Conservation (phyloP, 345 rosid genomes). For the Gossypium sturtianum region DNA sequence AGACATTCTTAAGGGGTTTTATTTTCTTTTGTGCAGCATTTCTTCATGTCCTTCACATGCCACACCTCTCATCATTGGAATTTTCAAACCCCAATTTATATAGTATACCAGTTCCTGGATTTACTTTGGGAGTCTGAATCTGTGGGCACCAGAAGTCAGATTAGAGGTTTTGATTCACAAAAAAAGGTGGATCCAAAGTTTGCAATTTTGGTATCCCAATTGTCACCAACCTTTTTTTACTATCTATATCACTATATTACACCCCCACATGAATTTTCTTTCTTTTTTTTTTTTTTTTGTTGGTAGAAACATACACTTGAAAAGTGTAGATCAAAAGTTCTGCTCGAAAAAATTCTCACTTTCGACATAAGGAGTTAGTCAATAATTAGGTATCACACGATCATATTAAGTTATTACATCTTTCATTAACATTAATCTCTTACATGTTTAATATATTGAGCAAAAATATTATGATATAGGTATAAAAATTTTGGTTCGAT, state of each 20-base stretch:
- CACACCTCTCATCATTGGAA: slow-evolving; percentile 3
- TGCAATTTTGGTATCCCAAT: neutral
- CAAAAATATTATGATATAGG: fast-evolving
- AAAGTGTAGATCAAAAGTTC: no score
- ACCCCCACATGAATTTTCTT: no score
- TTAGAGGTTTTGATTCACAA: neutral
- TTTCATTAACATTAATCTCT: no score
- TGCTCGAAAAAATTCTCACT: no score
- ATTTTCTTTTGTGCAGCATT: neutral
- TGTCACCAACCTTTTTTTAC: no score
- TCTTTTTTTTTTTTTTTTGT: no score
- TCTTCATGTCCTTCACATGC: slow-evolving; percentile 19
- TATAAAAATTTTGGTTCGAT: fast-evolving
- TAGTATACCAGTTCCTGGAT: neutral
- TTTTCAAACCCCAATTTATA: neutral
- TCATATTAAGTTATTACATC: no score
- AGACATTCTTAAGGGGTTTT: slow-evolving; percentile 20
- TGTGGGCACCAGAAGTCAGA: slow-evolving; percentile 5
- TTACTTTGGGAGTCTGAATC: neutral
- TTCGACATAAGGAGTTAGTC: no score
- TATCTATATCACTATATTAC: no score
- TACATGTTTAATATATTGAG: no score
- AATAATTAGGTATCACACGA: no score
- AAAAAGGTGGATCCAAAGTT: neutral
- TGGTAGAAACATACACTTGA: no score